Evolutionary conservation across 2,329 filamentous ascomycete genomes (phyloP).

Genomic region (Anthostomella pinea): DNA sequence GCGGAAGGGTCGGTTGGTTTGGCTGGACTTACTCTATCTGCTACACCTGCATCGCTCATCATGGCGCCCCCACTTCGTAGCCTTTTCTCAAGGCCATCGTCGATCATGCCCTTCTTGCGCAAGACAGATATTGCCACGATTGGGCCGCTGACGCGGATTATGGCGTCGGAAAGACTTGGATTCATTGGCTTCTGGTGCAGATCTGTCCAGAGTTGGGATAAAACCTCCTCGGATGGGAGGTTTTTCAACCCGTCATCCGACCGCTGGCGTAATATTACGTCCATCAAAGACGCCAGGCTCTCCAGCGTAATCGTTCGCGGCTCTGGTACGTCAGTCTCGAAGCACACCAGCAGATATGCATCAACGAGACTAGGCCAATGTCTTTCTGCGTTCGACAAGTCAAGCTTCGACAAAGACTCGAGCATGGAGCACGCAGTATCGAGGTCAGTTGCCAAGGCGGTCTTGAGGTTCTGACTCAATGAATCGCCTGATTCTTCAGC

Average conservation of each 20-base stretch:
- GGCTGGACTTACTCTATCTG: constrained; percentile 43
- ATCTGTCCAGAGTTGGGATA: constrained; percentile 41
- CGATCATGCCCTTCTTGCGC: constrained; percentile 8
- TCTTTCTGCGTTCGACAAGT: constrained; percentile 19
- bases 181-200: constrained; percentile 40
- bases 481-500: constrained; percentile 13
- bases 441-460: constrained; percentile 37
- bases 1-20: neutral
- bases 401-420: constrained; percentile 34
- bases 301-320: constrained; percentile 46
- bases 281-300: constrained; percentile 46
- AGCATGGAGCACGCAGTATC: constrained; percentile 42
- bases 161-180: constrained; percentile 48
- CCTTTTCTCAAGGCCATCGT: constrained; percentile 17
- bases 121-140: constrained; percentile 37
- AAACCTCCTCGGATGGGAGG: constrained; percentile 32
- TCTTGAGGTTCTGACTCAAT: constrained; percentile 33
- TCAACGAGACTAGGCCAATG: constrained; percentile 35
- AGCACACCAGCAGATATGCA: constrained; percentile 43
- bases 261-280: constrained; percentile 34
- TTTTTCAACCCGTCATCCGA: constrained; percentile 15
- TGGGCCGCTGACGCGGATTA: constrained; percentile 46
- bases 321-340: constrained; percentile 39
- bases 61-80: constrained; percentile 46
- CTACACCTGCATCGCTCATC: constrained; percentile 46